Percentiles rank a stretch among this genome's conserved stretches.
phyloP scores from a whole-genome alignment of 2,329 filamentous ascomycete genomes.

The Penicillium sp. region DNA sequence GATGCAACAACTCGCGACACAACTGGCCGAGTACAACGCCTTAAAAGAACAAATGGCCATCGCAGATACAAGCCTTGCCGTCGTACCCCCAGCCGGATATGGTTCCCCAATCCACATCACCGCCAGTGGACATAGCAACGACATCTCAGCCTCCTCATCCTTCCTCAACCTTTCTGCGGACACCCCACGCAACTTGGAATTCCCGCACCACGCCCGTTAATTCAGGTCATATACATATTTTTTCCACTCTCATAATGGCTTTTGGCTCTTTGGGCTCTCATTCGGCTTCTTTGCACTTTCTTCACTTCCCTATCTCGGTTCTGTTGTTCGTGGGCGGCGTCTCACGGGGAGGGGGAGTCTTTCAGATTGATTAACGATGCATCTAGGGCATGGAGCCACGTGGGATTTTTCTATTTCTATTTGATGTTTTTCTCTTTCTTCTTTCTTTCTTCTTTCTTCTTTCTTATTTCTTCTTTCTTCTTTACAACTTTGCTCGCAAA shows the following conservation, averaged over 20 bases:
- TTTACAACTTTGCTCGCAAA: conserved; percentile 3
- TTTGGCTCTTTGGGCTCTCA: conserved; percentile 7
- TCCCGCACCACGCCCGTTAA: conserved; percentile 13
- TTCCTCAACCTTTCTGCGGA: conserved; percentile 25
- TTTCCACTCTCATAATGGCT: not conserved
- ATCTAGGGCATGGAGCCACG: conserved; percentile 28
- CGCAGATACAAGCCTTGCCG: conserved; percentile 26
- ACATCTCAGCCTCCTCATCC: conserved; percentile 30
- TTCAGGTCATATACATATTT: conserved; percentile 1
- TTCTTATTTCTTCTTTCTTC: conserved; percentile 6
- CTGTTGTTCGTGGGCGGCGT: conserved; percentile 23
- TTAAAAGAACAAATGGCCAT: conserved; percentile 40
- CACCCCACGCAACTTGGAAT: conserved; percentile 17
- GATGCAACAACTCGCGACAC: conserved; percentile 39
- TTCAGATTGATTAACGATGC: conserved; percentile 22
- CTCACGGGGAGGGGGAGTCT: conserved; percentile 18
- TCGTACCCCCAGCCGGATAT: conserved; percentile 12
- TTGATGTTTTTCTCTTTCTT: conserved; percentile 8
- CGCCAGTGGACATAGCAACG: conserved; percentile 17
- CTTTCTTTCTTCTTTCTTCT: not conserved
- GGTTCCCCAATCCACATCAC: conserved; percentile 8
- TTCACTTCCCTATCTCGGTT: not conserved
- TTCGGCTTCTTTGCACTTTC: conserved; percentile 1
- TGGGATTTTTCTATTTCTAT: conserved; percentile 18
- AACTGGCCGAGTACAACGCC: conserved; percentile 41